phyloP scores from a whole-genome alignment of 345 rosid species.

The Eucalyptus polybractea region DNA sequence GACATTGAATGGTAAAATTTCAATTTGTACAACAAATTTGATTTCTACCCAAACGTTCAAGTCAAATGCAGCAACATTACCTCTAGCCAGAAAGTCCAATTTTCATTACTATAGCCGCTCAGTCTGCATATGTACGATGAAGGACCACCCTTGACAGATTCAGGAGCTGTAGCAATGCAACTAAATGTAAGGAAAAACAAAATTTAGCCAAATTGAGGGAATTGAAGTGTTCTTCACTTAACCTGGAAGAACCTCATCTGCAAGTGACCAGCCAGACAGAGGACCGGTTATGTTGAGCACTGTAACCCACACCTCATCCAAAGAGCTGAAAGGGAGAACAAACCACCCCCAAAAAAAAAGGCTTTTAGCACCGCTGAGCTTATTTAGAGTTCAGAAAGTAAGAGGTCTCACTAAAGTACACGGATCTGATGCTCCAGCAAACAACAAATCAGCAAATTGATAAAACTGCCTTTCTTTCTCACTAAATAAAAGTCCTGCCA shows the following conservation, averaged over 20 bases:
- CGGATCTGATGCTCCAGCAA: not conserved
- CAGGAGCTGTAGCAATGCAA: constrained; percentile 41
- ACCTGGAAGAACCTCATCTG: constrained; percentile 74
- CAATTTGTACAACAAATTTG: not conserved
- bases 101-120: constrained; percentile 54
- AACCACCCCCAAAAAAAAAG: not conserved
- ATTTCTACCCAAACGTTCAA: not conserved
- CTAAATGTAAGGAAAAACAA: not conserved
- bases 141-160: constrained; percentile 48
- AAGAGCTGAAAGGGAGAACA: constrained; percentile 37
- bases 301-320: constrained; percentile 87
- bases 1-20: not conserved
- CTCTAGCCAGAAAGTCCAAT: constrained; percentile 94
- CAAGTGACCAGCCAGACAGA: constrained; percentile 86
- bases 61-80: constrained; percentile 14
- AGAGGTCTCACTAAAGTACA: not conserved
- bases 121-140: constrained; percentile 83
- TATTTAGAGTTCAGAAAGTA: not conserved
- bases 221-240: not conserved
- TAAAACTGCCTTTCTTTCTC: not conserved
- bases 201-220: not conserved
- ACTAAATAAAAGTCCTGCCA: not conserved
- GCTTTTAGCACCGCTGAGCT: not conserved
- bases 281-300: constrained; percentile 92
- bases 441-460: not conserved